phyloP scores from a whole-genome alignment of 495 filamentous ascomycete species.

The Hypoxylon crocopeplum region DNA sequence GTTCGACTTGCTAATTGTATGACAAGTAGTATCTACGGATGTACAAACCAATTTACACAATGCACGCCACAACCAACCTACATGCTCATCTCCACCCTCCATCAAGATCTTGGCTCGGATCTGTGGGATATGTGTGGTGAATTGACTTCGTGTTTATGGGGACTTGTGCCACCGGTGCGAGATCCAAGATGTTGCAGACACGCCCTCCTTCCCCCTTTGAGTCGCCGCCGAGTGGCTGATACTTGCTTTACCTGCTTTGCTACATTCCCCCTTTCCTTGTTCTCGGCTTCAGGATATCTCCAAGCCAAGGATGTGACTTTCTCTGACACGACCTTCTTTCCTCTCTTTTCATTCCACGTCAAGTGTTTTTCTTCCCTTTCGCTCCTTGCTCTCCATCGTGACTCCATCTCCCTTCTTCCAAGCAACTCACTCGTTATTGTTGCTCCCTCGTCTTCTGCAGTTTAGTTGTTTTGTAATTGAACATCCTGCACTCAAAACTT shows the following conservation, averaged over 20 bases:
- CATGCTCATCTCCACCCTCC: slow-evolving; percentile 14
- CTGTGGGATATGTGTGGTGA: background rate
- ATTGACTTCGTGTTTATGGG: slow-evolving; percentile 5
- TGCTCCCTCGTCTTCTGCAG: slow-evolving; percentile 38
- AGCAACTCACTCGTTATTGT: slow-evolving; percentile 50
- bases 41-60: slow-evolving; percentile 10
- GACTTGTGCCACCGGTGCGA: background rate
- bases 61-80: slow-evolving; percentile 9
- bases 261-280: slow-evolving; percentile 27
- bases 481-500: slow-evolving; percentile 14
- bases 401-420: slow-evolving; percentile 40
- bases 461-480: slow-evolving; percentile 38
- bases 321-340: slow-evolving; percentile 19
- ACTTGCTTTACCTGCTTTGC: slow-evolving; percentile 18
- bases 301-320: slow-evolving; percentile 22
- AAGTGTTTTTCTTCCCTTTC: slow-evolving; percentile 7
- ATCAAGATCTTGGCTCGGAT: background rate
- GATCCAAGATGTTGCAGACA: slow-evolving; percentile 23
- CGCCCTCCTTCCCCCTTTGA: slow-evolving; percentile 30
- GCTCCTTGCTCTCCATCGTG: slow-evolving; percentile 17
- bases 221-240: slow-evolving; percentile 7
- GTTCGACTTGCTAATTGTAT: too few species aligned
- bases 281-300: slow-evolving; percentile 15
- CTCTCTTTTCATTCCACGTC: slow-evolving; percentile 32
- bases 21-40: background rate